Base-by-base conservation (phyloP, 345 rosid genomes). In the Hevea brasiliensis region DNA sequence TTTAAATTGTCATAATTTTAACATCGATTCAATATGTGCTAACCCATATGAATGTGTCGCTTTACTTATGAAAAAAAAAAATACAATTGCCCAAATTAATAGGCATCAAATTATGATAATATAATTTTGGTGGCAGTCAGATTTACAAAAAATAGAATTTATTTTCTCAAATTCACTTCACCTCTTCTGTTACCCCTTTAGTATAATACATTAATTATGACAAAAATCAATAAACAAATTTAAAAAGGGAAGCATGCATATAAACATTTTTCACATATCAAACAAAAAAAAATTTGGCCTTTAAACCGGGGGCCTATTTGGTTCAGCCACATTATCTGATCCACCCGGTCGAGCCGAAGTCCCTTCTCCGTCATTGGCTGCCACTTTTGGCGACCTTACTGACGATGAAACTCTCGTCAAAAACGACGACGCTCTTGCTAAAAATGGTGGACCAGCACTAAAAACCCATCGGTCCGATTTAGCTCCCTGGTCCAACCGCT, bases 401-500 rank as follows among this genome's bases (percentile, higher is more conserved):
- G 80, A 72, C 0, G 83, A 41, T 8, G 82, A 70, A 4, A 74
- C 67, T 57, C 83, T 61, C 14, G 80, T 60, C 27, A 80, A 47
- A 58, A 80, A 76, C n/a, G 98, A 86, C 0, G 90, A 79, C 42
- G 85, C 84, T 70, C 92, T 87, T 15, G 80, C 66, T 21, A 89
- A 60, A 65, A 90, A 81, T 20, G 89, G 84, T 6, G 90, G 82
- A 5, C 82, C 80, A 57, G 53, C 68, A 18, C 70, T 79, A 23
- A 87, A 83, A 24, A 73, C 77, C 96, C 91, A 88, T 73, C 92
- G 82, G 70, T 84, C 96, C 12, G 87, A 77, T 21, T 71, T 85
- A 9, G 73, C 72, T 0, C 77, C 78, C 62, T 66, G 75, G 58
- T 69, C 82, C 53, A 67, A 14, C 62, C 74, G 58, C 5, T 84